phyloP scores from a whole-genome alignment of 2,329 filamentous ascomycete species.

The Penicillium griseofulvum region DNA sequence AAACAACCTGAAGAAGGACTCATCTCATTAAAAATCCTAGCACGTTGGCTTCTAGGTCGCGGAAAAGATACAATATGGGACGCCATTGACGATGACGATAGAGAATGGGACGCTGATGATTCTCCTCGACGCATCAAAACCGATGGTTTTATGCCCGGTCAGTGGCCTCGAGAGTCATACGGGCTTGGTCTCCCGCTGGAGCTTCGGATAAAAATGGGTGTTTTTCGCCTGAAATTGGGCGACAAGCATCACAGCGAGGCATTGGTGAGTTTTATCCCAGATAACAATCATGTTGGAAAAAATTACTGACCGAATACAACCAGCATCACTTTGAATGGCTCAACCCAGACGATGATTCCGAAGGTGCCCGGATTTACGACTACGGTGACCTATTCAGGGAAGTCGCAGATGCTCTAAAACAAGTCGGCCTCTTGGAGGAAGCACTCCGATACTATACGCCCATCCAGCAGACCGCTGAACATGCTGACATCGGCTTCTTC shows the following conservation, averaged over 20 bases:
- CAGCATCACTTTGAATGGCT: slow-evolving; percentile 69
- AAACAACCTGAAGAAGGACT: slow-evolving; percentile 66
- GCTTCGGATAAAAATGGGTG: slow-evolving; percentile 76
- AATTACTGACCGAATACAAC: not conserved
- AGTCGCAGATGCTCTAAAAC: slow-evolving; percentile 58
- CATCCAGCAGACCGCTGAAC: slow-evolving; percentile 47
- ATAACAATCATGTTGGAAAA: slow-evolving; percentile 4
- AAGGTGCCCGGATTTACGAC: slow-evolving; percentile 56
- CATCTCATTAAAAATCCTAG: slow-evolving; percentile 65
- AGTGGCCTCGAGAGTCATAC: slow-evolving; percentile 60
- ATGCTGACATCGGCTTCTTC: slow-evolving; percentile 51
- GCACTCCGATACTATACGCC: slow-evolving; percentile 60
- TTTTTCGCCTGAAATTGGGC: slow-evolving; percentile 73
- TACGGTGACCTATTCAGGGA: slow-evolving; percentile 80
- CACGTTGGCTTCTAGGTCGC: slow-evolving; percentile 80
- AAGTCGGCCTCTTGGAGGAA: slow-evolving; percentile 51
- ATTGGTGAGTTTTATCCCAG: slow-evolving; percentile 53
- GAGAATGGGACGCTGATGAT: slow-evolving; percentile 81
- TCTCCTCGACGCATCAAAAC: slow-evolving; percentile 63
- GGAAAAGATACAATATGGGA: slow-evolving; percentile 76
- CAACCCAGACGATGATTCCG: slow-evolving; percentile 58
- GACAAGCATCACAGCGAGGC: slow-evolving; percentile 66
- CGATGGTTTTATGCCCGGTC: slow-evolving; percentile 57
- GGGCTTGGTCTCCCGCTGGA: slow-evolving; percentile 75
- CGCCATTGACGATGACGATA: slow-evolving; percentile 66